Base-by-base conservation (phyloP, 2,329 filamentous ascomycete genomes). In the Claviceps sp. region DNA sequence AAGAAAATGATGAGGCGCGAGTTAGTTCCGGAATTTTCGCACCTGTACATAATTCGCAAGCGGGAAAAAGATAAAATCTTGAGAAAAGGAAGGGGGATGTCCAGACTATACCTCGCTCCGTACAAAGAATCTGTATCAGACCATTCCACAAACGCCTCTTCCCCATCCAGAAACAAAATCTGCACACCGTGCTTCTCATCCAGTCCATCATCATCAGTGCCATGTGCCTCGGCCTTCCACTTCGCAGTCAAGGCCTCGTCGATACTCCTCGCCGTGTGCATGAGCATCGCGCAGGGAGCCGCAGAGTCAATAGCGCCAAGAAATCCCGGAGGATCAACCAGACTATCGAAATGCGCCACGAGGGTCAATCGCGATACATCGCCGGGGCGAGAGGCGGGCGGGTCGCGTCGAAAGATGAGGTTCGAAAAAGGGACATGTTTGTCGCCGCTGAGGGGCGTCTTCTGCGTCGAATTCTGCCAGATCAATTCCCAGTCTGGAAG, bases 281-380 rank as follows among this genome's bases (percentile, higher is more conserved):
- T 78, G 54, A 98, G 75, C 76, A 97, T 89, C 0, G 93, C 93
- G 67, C 91, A 97, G 10, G 93, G 90, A 17, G 87, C 93, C 1
- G 93, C 93, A 60, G 89, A 95, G 64, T 98, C 93, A 14, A 82
- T 94, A 0, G 91, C 93, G 0, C 93, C 93, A 54, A 98, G 86
- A 65, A 98, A 98, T 1, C 89, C 91, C 55, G 82, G 71, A 0
- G 90, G 91, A 26, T 73, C 74, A 53, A 85, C 76, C 68, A 95
- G 86, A 64, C 83, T 90, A 62, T 98, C 93, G 65, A 95, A 97
- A 65, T 98, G 93, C 42, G 93, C 93, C 6, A 91, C 93, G 51
- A 98, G 75, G 14, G 89, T 91, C 62, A 97, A 70, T 48, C 89
- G 74, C 43, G 84, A 83, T 2, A 93, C 82, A 58, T 96, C 84